phyloP scores from a whole-genome alignment of 163 green algal genomes.

The Prototheca stagnorum region DNA sequence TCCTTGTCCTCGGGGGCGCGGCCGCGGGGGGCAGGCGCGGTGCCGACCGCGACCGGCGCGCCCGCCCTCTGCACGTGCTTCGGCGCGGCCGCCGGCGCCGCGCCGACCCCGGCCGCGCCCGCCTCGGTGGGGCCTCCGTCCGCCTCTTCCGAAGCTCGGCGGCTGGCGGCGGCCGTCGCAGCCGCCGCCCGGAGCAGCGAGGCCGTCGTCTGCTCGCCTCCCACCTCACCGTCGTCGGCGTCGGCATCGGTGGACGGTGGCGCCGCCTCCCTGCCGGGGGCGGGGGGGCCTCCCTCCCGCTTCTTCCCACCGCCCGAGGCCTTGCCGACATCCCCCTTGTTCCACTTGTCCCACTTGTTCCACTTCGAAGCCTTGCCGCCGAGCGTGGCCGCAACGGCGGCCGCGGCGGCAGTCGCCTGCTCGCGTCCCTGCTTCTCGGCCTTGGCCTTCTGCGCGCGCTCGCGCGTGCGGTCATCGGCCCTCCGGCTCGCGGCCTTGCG shows the following conservation, averaged over 20 bases:
- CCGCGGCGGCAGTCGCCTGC: constrained; percentile 14
- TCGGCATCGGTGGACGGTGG: too few species aligned
- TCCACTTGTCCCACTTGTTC: too few species aligned
- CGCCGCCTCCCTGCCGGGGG: too few species aligned
- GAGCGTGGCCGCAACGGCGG: constrained; percentile 20
- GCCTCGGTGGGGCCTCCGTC: neutral
- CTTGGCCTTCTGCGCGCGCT: constrained; percentile 18
- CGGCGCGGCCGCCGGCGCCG: neutral
- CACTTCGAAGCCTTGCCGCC: too few species aligned
- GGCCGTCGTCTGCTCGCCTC: too few species aligned
- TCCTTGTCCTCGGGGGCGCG: constrained; percentile 1
- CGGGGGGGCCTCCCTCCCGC: too few species aligned
- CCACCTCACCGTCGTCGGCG: too few species aligned
- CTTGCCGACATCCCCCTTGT: too few species aligned
- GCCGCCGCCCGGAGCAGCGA: too few species aligned
- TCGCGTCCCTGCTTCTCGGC: constrained; percentile 11
- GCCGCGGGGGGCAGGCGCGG: neutral
- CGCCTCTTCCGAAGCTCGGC: neutral
- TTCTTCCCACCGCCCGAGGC: constrained; percentile 2
- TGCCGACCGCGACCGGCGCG: neutral
- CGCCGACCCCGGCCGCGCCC: neutral
- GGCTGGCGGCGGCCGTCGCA: too few species aligned
- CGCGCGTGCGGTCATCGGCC: constrained; percentile 23
- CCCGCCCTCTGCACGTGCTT: neutral
- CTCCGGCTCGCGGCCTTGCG: constrained; percentile 23